Evolutionary conservation across 345 rosid genomes (phyloP), one percentile per base, ranked within the genome.

Genomic region (Barbarea vulgaris): DNA sequence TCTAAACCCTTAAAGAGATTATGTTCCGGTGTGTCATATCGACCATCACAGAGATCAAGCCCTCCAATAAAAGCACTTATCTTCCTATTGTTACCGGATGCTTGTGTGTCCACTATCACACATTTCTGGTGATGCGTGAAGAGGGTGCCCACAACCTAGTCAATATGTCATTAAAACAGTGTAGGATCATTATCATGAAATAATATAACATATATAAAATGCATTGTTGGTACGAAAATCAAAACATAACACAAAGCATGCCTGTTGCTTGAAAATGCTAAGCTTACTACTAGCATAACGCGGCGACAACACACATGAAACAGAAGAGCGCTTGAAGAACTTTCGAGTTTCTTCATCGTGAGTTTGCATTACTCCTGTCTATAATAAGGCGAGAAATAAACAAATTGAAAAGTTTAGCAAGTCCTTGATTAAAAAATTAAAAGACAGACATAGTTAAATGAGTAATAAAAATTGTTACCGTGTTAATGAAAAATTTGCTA

Each of bases 201-300:
- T 24, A 24, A 24, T 24, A 24, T 1, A 30, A 30, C 31, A 3
- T 30, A 3, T n/a, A 9, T 34, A 44, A 31, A 28, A 15, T 37
- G 36, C 28, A 61, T 25, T 21, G 21, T 11, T 27, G 13, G 7
- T 37, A 53, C 19, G 21, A 9, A n/a, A 17, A 17, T 48, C 24
- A 10, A 50, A 73, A 24, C 36, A 56, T 41, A 76, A 62, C 74
- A 53, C 70, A 82, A 86, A 82, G 83, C 93, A 73, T 88, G 88
- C 93, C 90, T 86, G 87, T 73, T 88, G 90, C 85, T 84, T 88
- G 86, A 86, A 81, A 85, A 88, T 82, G 86, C 93, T 86, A 82
- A 88, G 90, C 90, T 88, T 88, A 85, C 88, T 88, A 89, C 90
- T 86, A 67, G 88, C 88, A 76, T 88, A 88, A 37, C 93, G 93